A percentile compares a stretch with the other conserved stretches of the same genome.
phyloP scores from a whole-genome alignment of 2,329 filamentous ascomycete genomes.

The Phialophora verrucosa region DNA sequence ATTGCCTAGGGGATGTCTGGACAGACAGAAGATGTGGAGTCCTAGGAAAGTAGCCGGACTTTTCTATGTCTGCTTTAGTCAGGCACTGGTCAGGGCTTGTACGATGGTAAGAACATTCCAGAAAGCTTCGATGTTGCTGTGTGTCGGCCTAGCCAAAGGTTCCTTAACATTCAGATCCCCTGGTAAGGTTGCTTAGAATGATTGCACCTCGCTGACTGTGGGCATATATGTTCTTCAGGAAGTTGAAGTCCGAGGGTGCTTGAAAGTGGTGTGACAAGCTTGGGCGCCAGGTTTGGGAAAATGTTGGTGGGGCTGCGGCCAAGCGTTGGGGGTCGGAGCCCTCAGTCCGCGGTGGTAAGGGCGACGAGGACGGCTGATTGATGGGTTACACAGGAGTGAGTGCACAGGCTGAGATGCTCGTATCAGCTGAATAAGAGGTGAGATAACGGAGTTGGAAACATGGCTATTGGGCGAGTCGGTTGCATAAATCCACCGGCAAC shows the following conservation, averaged over 20 bases:
- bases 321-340: background rate
- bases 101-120: background rate
- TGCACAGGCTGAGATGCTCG: background rate
- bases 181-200: background rate
- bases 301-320: background rate
- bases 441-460: background rate
- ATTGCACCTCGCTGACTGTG: background rate
- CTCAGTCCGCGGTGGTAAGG: no score
- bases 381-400: no score
- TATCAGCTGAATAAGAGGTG: conserved; percentile 5
- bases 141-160: background rate
- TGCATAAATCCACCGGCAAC: background rate
- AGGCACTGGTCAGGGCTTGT: background rate
- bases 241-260: background rate
- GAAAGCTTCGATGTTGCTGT: background rate
- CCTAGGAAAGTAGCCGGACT: background rate
- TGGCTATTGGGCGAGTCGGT: background rate
- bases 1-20: background rate
- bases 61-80: background rate
- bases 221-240: background rate
- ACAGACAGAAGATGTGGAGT: background rate
- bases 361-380: background rate
- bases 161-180: background rate
- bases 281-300: background rate
- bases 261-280: background rate